A percentile compares a stretch with the other conserved stretches of the same genome.
phyloP scores from a whole-genome alignment of 169 alveolate species.

The Eimeria sp. region DNA sequence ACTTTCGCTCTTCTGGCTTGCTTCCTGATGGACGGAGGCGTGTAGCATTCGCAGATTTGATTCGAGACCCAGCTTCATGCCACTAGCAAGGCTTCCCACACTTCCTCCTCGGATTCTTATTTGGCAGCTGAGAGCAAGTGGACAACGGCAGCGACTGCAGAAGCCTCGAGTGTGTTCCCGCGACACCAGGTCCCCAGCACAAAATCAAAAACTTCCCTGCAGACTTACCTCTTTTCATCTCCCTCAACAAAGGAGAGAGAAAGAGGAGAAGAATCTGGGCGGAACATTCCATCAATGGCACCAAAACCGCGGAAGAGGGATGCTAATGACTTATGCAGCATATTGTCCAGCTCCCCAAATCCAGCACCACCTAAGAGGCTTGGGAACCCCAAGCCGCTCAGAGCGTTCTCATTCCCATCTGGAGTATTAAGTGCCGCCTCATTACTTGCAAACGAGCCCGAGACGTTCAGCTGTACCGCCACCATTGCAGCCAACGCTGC shows the following conservation, averaged over 20 bases:
- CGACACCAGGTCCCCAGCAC: not conserved
- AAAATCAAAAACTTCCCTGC: no score
- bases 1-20: not conserved
- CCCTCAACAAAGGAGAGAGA: not conserved
- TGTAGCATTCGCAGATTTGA: not conserved
- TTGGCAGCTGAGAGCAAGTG: constrained; percentile 9
- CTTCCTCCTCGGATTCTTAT: not conserved
- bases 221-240: not conserved
- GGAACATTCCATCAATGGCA: not conserved
- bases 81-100: not conserved
- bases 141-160: not conserved
- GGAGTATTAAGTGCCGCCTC: not conserved
- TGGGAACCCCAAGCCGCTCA: not conserved
- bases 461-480: constrained; percentile 16
- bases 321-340: not conserved
- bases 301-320: not conserved
- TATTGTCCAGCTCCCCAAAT: not conserved
- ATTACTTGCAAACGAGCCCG: not conserved
- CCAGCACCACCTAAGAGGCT: constrained; percentile 2
- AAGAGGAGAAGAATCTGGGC: not conserved
- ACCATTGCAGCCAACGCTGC: constrained; percentile 53
- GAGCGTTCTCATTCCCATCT: not conserved
- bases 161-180: not conserved
- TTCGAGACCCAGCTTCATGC: not conserved
- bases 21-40: not conserved